phyloP scores from a whole-genome alignment of 495 filamentous ascomycete species.

The Lophium mytilinum region DNA sequence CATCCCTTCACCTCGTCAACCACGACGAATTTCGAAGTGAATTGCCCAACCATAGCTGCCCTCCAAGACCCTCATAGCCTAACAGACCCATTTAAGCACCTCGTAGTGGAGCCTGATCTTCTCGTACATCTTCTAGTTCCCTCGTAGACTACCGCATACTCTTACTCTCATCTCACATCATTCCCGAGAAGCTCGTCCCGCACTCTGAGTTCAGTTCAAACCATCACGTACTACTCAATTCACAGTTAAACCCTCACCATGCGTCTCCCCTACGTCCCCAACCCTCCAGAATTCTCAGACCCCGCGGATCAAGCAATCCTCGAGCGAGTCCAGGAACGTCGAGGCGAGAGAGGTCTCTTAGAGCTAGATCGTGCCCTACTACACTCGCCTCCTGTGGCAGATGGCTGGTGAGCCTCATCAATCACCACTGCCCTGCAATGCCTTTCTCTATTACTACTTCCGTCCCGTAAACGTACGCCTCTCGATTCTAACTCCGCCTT shows the following conservation, averaged over 20 bases:
- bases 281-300: conserved; percentile 18
- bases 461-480: background rate
- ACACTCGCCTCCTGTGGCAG: conserved; percentile 32
- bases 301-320: conserved; percentile 23
- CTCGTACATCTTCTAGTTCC: too few species aligned
- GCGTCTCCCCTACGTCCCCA: conserved; percentile 33
- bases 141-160: too few species aligned
- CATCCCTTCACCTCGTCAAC: too few species aligned
- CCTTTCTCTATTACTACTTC: background rate
- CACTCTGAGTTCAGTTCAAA: too few species aligned
- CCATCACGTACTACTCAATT: too few species aligned
- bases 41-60: too few species aligned
- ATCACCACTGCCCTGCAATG: background rate
- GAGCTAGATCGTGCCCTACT: conserved; percentile 34
- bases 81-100: too few species aligned
- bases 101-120: too few species aligned
- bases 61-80: too few species aligned
- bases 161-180: too few species aligned
- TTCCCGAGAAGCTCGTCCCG: too few species aligned
- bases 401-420: conserved; percentile 26
- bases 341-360: conserved; percentile 25
- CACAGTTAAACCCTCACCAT: conserved; percentile 8
- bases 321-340: conserved; percentile 27
- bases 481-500: background rate
- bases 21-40: too few species aligned